These are phyloP conservation scores for Dendrobium nobile DNA, from an alignment of 106 monocot species.

Conservation along the genomic window DNA sequence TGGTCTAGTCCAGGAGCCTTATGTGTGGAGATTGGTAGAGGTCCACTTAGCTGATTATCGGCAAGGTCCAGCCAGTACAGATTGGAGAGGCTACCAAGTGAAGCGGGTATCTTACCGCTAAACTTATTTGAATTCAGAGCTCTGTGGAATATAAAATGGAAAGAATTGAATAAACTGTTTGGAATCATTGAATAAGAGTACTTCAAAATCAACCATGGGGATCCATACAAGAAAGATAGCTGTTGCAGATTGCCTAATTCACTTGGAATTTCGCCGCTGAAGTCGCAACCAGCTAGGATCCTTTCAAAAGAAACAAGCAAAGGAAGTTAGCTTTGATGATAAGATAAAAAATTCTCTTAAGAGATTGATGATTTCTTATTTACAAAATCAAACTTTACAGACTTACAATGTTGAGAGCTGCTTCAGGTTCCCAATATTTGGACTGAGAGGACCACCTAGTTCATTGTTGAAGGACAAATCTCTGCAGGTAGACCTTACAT, in stretches of 20 bases:
- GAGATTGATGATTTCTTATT: background rate
- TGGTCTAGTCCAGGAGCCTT: conserved; percentile 37
- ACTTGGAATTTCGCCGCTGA: conserved; percentile 20
- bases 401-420: conserved; percentile 41
- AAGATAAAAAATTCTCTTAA: background rate
- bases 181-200: background rate
- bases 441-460: conserved; percentile 24
- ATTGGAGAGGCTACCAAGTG: conserved; percentile 21
- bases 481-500: conserved; percentile 19
- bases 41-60: conserved; percentile 48
- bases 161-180: background rate
- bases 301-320: conserved; percentile 4
- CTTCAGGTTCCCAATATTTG: conserved; percentile 29
- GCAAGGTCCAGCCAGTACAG: conserved; percentile 23
- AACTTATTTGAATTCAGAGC: conserved; percentile 25
- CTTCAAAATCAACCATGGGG: background rate
- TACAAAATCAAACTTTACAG: background rate
- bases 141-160: background rate
- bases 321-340: background rate
- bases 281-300: conserved; percentile 21
- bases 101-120: conserved; percentile 16
- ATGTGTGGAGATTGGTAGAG: conserved; percentile 42
- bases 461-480: conserved; percentile 46
- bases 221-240: conserved; percentile 20
- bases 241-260: conserved; percentile 24